phyloP scores from a whole-genome alignment of 257 asterid species.

The Avicennia marina region DNA sequence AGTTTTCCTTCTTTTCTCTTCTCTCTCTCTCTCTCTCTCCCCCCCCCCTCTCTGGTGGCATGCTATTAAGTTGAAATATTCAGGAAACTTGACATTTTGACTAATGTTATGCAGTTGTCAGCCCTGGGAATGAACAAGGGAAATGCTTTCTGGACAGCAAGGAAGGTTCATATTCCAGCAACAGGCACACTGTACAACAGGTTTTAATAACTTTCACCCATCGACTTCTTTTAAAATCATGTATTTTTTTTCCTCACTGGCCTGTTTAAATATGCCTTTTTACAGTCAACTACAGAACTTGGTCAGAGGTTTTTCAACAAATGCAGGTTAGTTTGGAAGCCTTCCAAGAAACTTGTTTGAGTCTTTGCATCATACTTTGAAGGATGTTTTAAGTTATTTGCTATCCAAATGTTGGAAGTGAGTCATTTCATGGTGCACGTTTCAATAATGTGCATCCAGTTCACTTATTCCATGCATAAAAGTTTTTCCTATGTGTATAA shows the following conservation, averaged over 20 bases:
- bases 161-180: slow-evolving; percentile 31
- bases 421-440: neutral
- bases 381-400: slow-evolving; percentile 11
- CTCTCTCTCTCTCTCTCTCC: neutral
- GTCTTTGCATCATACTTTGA: too few relatives aligned
- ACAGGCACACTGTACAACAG: slow-evolving; percentile 41
- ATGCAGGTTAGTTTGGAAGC: slow-evolving; percentile 52
- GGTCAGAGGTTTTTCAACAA: slow-evolving; percentile 52
- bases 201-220: slow-evolving; percentile 33
- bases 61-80: slow-evolving; percentile 8
- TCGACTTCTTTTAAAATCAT: neutral
- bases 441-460: neutral
- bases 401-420: slow-evolving; percentile 6
- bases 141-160: slow-evolving; percentile 39
- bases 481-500: neutral
- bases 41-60: slow-evolving; percentile 3
- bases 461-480: neutral
- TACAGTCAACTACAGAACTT: slow-evolving; percentile 39
- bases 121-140: slow-evolving; percentile 29
- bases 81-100: slow-evolving; percentile 17
- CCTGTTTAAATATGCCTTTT: slow-evolving; percentile 19
- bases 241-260: slow-evolving; percentile 12
- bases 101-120: slow-evolving; percentile 41
- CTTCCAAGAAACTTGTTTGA: neutral
- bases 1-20: slow-evolving; percentile 3